Evolutionary conservation across 805 yeast species (phyloP), one percentile per base, ranked within the genome.

Genomic region (Candida suzukii): DNA sequence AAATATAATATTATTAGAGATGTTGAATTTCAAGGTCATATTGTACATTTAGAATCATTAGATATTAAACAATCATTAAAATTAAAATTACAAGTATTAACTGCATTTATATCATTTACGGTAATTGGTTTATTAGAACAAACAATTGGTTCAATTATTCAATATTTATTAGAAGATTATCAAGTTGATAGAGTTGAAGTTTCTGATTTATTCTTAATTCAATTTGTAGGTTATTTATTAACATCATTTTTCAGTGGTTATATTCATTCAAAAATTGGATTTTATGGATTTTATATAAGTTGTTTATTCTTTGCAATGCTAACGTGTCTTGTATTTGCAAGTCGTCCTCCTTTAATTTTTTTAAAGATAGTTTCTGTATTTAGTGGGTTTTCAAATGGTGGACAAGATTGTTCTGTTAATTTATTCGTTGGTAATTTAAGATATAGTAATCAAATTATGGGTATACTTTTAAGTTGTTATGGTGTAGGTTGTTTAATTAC

Each of bases 51-150:
- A 4, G 76, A 68, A 38, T 54, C 74, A 2, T 50, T 44, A n/a
- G 65, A 73, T 48, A 60, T 71, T 52, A 58, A 66, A 21, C 35
- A 54, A 12, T 69, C 74, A 26, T 24, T 26, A 3, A 54, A 58
- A 29, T 54, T 78, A 12, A 64, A 64, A 42, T 14, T 53, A 3
- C 83, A 78, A 53, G 60, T 78, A 18, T 2, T 60, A 0, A 54
- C 69, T 0, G 54, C 68, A 1, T 71, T 63, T 44, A 31, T 59
- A 21, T 53, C 66, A 1, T 72, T 78, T 49, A 53, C 67, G 2
- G 51, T 76, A 2, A 57, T 74, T 44, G 88, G 88, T 0, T 52
- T 80, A 22, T 66, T 71, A 5, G 87, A 81, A 47, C 83, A 80
- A 53, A 66, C 82, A 0, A 56, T 78, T 17, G 87, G 87, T 0